Evolutionary conservation across 2,329 filamentous ascomycete species (phyloP).

Genomic region (Fusarium anguioides): DNA sequence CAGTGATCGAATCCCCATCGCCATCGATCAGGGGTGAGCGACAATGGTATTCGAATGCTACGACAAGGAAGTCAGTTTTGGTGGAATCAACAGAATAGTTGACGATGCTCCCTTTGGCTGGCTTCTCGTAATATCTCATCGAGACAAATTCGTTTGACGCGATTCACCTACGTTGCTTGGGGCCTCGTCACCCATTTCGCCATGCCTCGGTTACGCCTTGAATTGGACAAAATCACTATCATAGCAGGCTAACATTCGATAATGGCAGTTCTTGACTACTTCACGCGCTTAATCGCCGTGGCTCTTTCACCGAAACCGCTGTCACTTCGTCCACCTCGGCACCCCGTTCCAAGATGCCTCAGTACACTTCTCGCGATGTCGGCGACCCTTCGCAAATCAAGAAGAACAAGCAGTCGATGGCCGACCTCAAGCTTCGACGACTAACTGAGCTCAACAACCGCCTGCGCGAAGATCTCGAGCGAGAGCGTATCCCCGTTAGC

Average conservation of each 20-base stretch:
- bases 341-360: conserved; percentile 64
- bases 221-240: not conserved
- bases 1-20: conserved; percentile 16
- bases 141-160: conserved; percentile 24
- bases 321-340: conserved; percentile 26
- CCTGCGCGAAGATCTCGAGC: conserved; percentile 93
- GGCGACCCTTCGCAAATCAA: conserved; percentile 75
- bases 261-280: conserved; percentile 34
- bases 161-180: conserved; percentile 8
- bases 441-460: conserved; percentile 97
- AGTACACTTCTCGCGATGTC: conserved; percentile 74
- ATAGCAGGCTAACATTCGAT: conserved; percentile 30
- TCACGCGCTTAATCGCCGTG: conserved; percentile 26
- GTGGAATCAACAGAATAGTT: conserved; percentile 24
- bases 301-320: conserved; percentile 23
- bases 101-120: conserved; percentile 25
- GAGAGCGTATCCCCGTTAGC: conserved; percentile 94
- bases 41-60: conserved; percentile 3
- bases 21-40: conserved; percentile 15
- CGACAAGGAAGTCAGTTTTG: conserved; percentile 17
- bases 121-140: conserved; percentile 17
- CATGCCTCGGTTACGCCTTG: conserved; percentile 13
- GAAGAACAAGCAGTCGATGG: conserved; percentile 99
- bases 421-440: conserved; percentile 94
- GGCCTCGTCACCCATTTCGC: conserved; percentile 3